These are phyloP conservation scores for Hymenoscyphus scutula DNA, from an alignment of 2,329 filamentous ascomycete species.

Conservation along the genomic window DNA sequence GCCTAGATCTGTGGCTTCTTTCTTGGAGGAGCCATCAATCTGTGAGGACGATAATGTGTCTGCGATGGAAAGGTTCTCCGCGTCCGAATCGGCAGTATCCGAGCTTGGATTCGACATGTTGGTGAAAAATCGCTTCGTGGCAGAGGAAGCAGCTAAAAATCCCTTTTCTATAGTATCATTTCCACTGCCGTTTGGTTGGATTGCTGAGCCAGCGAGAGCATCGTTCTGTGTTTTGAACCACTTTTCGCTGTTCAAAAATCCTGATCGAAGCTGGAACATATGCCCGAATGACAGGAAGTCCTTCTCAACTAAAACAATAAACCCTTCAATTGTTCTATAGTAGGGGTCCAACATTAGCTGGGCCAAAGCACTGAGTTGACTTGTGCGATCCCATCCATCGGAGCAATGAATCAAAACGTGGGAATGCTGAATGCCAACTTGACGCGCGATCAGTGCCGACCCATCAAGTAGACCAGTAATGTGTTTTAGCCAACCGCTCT, in stretches of 20 bases:
- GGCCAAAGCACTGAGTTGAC: slow-evolving; percentile 85
- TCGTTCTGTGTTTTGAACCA: slow-evolving; percentile 92
- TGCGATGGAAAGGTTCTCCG: slow-evolving; percentile 44
- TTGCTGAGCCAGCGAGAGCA: slow-evolving; percentile 60
- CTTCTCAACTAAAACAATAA: slow-evolving; percentile 92
- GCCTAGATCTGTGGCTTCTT: slow-evolving; percentile 74
- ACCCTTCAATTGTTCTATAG: slow-evolving; percentile 89
- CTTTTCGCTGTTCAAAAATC: slow-evolving; percentile 83
- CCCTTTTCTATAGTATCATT: slow-evolving; percentile 82
- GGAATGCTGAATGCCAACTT: slow-evolving; percentile 88
- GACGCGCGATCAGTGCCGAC: slow-evolving; percentile 76
- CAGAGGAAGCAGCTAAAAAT: slow-evolving; percentile 63
- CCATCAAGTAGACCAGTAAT: slow-evolving; percentile 82
- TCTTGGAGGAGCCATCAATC: slow-evolving; percentile 46
- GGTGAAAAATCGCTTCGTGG: slow-evolving; percentile 81
- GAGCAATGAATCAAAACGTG: slow-evolving; percentile 97
- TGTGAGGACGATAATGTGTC: slow-evolving; percentile 36
- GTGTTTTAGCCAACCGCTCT: slow-evolving; percentile 89
- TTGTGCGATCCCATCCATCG: slow-evolving; percentile 96
- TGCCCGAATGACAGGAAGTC: slow-evolving; percentile 98
- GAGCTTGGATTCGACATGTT: slow-evolving; percentile 66
- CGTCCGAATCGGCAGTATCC: slow-evolving; percentile 46
- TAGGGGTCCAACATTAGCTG: slow-evolving; percentile 95
- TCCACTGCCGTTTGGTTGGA: slow-evolving; percentile 57
- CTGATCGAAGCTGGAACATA: slow-evolving; percentile 93